Evolutionary conservation across 768 basidiomycete species (phyloP).

Genomic region (Heimioporus sp.): DNA sequence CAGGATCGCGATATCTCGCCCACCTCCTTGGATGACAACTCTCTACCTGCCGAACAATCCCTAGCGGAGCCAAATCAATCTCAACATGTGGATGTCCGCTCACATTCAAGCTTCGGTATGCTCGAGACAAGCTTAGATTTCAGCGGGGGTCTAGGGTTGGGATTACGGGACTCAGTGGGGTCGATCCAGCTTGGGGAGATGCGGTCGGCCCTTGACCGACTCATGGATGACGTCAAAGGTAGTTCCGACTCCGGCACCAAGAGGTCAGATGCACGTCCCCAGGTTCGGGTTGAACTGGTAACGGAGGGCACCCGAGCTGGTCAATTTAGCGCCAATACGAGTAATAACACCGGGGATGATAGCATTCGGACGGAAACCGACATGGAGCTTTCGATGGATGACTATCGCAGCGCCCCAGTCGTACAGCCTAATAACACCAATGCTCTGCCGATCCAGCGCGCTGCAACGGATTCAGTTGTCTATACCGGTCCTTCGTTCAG

Average conservation of each 20-base stretch:
- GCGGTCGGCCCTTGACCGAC: slow-evolving; percentile 67
- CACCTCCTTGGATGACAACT: neutral
- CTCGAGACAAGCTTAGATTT: slow-evolving; percentile 25
- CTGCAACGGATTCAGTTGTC: slow-evolving; percentile 49
- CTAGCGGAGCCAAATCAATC: slow-evolving; percentile 6
- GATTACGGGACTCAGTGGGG: slow-evolving; percentile 40
- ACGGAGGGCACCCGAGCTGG: slow-evolving; percentile 34
- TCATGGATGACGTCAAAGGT: slow-evolving; percentile 64
- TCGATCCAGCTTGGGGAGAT: slow-evolving; percentile 64
- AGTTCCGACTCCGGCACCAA: slow-evolving; percentile 25
- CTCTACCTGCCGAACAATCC: neutral
- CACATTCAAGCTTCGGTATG: slow-evolving; percentile 13
- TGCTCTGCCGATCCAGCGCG: slow-evolving; percentile 42
- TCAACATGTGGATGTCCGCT: slow-evolving; percentile 4
- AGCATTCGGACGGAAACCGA: slow-evolving; percentile 32
- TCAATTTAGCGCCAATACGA: slow-evolving; percentile 34
- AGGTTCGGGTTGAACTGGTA: slow-evolving; percentile 26
- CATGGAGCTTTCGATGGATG: slow-evolving; percentile 27
- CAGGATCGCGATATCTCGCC: neutral
- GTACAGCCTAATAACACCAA: slow-evolving; percentile 2
- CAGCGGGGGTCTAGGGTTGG: slow-evolving; percentile 20
- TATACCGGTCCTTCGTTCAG: slow-evolving; percentile 31
- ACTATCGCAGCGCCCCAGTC: slow-evolving; percentile 21
- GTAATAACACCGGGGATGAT: slow-evolving; percentile 30
- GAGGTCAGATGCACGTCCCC: slow-evolving; percentile 9